Conservation (phyloP, 176 grass and related monocot species). For the Bonia amplexicaulis region DNA sequence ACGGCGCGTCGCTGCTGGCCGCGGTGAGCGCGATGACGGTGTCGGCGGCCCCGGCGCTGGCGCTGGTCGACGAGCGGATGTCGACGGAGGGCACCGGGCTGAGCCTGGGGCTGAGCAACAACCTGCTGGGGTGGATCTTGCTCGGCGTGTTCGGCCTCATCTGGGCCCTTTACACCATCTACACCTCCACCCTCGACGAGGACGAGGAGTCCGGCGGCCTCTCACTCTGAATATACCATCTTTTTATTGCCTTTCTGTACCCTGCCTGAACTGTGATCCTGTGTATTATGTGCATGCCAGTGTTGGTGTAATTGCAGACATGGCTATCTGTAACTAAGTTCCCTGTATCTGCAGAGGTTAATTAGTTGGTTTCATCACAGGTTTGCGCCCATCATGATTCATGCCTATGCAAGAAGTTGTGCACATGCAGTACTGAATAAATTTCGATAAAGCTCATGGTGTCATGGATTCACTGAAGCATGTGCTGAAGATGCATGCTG, state of each 20-base stretch:
- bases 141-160: slow-evolving; percentile 84
- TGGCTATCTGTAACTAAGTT: background rate
- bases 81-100: slow-evolving; percentile 88
- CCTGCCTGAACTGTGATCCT: background rate
- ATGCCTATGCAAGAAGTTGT: background rate
- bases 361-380: background rate
- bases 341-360: background rate
- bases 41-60: slow-evolving; percentile 53
- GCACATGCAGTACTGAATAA: background rate
- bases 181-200: slow-evolving; percentile 91
- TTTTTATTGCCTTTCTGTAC: background rate
- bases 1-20: slow-evolving; percentile 25
- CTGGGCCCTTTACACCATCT: slow-evolving; percentile 89
- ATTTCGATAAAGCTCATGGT: background rate
- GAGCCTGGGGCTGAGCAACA: slow-evolving; percentile 89
- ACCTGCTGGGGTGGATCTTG: slow-evolving; percentile 83
- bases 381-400: background rate
- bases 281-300: background rate
- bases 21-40: slow-evolving; percentile 27
- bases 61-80: slow-evolving; percentile 94
- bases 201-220: slow-evolving; percentile 88
- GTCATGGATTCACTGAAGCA: background rate
- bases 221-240: slow-evolving; percentile 42
- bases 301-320: background rate
- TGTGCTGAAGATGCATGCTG: too few species aligned